Conservation (phyloP, 1,139 yeast genomes). For the Scheffersomyces cryptocercus region DNA sequence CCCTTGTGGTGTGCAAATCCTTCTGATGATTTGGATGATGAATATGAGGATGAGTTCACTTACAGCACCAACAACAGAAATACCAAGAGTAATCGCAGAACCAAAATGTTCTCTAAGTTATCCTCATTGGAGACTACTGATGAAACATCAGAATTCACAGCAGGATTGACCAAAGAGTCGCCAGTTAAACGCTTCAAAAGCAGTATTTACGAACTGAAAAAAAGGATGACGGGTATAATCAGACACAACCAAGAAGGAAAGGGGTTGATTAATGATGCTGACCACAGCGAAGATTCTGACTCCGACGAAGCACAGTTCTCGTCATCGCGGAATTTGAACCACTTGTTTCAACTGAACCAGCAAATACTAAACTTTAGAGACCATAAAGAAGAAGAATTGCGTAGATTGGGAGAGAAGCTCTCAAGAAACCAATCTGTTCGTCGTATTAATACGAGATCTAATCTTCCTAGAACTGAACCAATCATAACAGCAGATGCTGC, state of each 20-base stretch:
- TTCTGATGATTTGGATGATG: constrained; percentile 21
- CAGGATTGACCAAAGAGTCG: background rate
- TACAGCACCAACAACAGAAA: constrained; percentile 1
- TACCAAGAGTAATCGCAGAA: background rate
- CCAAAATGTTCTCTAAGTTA: background rate
- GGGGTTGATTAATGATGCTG: background rate
- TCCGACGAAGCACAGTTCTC: background rate
- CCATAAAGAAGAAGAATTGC: constrained; percentile 27
- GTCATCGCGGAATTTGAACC: background rate
- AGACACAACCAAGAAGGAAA: background rate
- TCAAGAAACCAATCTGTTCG: constrained; percentile 14
- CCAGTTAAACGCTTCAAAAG: background rate
- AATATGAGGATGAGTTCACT: constrained; percentile 13
- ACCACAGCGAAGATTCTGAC: background rate
- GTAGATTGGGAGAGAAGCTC: constrained; percentile 34
- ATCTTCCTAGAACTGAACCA: constrained; percentile 3
- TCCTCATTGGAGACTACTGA: background rate
- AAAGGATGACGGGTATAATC: background rate
- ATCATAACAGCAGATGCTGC: constrained; percentile 12
- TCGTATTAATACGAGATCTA: constrained; percentile 5
- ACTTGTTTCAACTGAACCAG: background rate
- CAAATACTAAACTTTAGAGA: background rate
- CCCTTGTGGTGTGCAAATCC: constrained; percentile 51
- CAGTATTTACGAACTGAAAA: background rate
- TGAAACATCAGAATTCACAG: background rate